These are phyloP conservation scores for Coniochaeta hoffmannii DNA, from an alignment of 2,329 filamentous ascomycete species.

Conservation along the genomic window DNA sequence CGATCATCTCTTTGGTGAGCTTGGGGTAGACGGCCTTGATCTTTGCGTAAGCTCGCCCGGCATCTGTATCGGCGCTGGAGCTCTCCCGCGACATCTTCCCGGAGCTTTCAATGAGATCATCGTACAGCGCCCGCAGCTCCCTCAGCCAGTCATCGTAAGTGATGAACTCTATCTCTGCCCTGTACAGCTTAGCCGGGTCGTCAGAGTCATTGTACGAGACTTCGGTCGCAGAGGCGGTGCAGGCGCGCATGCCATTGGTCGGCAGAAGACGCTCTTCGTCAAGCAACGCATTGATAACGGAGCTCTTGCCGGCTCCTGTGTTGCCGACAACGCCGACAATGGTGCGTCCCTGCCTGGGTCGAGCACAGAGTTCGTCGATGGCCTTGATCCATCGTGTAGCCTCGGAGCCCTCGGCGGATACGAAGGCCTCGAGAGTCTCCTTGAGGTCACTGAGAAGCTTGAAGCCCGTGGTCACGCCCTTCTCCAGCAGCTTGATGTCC, in stretches of 20 bases:
- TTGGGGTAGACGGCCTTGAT: conserved; percentile 35
- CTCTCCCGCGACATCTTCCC: conserved; percentile 26
- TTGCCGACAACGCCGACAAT: conserved; percentile 54
- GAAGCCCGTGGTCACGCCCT: neutral
- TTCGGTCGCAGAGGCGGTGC: conserved; percentile 53
- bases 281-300: conserved; percentile 55
- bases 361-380: conserved; percentile 31
- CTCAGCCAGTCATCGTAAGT: conserved; percentile 40
- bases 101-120: conserved; percentile 36
- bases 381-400: conserved; percentile 13
- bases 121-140: conserved; percentile 40
- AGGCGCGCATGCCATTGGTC: conserved; percentile 48
- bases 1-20: conserved; percentile 30
- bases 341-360: conserved; percentile 26
- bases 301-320: conserved; percentile 56
- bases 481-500: neutral
- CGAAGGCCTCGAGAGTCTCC: neutral
- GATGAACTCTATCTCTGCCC: conserved; percentile 52
- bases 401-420: conserved; percentile 8
- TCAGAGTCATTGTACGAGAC: conserved; percentile 45
- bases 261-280: conserved; percentile 42
- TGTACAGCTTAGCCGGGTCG: conserved; percentile 20
- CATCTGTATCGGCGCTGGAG: conserved; percentile 29
- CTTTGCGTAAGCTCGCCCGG: conserved; percentile 30
- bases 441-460: neutral